phyloP scores from a whole-genome alignment of 192 early-diverging fungal genomes.

The Coemansia erecta region DNA sequence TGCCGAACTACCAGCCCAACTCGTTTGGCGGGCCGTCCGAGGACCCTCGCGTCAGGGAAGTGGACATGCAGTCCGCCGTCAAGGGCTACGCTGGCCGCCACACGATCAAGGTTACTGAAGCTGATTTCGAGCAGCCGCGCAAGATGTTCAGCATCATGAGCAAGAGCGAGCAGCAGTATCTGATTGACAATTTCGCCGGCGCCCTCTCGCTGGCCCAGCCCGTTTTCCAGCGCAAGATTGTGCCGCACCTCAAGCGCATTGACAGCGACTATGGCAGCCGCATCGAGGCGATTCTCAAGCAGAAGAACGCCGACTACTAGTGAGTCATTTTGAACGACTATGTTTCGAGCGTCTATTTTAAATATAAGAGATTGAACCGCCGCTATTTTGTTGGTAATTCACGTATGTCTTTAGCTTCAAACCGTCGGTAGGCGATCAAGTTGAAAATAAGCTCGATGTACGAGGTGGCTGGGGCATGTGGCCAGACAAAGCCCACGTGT shows the following conservation, averaged over 20 bases:
- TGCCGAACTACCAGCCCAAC: constrained; percentile 64
- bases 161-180: constrained; percentile 44
- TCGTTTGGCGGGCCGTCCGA: constrained; percentile 58
- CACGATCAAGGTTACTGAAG: constrained; percentile 53
- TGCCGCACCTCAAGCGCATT: constrained; percentile 58
- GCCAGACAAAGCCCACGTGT: not conserved
- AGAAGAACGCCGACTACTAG: constrained; percentile 10
- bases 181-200: constrained; percentile 60
- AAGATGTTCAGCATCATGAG: constrained; percentile 52
- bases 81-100: constrained; percentile 55
- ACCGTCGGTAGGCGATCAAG: not conserved
- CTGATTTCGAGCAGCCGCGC: constrained; percentile 65
- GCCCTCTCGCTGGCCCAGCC: constrained; percentile 55
- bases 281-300: constrained; percentile 40
- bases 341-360: too few relatives aligned
- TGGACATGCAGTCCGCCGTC: constrained; percentile 32
- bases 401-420: not conserved
- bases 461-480: not conserved
- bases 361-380: too few relatives aligned
- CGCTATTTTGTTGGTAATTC: too few relatives aligned
- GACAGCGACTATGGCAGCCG: constrained; percentile 59
- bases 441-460: not conserved
- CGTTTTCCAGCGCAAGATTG: constrained; percentile 56
- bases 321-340: not conserved
- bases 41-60: constrained; percentile 17